phyloP scores from a whole-genome alignment of 2,329 filamentous ascomycete genomes.

The Bipolaris cookei region DNA sequence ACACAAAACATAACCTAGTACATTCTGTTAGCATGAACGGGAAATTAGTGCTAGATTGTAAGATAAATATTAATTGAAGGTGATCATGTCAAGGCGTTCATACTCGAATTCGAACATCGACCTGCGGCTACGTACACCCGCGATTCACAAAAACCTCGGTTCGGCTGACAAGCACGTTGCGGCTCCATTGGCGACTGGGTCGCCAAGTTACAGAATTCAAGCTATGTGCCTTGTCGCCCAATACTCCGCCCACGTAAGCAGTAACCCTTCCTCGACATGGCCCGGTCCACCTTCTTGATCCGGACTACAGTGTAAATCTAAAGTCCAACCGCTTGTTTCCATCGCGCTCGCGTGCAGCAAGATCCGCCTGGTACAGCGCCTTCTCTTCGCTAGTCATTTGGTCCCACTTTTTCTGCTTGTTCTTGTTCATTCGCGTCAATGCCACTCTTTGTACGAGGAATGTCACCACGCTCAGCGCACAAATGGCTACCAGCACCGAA shows the following conservation, averaged over 20 bases:
- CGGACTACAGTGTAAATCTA: conserved; percentile 40
- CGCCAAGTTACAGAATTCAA: not conserved
- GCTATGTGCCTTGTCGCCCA: not conserved
- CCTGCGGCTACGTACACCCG: not conserved
- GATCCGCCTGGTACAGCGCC: conserved; percentile 56
- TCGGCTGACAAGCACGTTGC: not conserved
- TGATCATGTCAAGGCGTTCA: not conserved
- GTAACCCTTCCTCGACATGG: not conserved
- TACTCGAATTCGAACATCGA: not conserved
- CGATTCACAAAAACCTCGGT: not conserved
- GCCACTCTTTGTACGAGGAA: conserved; percentile 60
- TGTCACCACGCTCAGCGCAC: conserved; percentile 55
- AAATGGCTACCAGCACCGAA: conserved; percentile 57
- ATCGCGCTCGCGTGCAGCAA: conserved; percentile 34
- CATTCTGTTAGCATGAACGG: not conserved
- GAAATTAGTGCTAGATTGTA: not conserved
- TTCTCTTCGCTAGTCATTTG: conserved; percentile 58
- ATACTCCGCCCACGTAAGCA: not conserved
- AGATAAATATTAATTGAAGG: not conserved
- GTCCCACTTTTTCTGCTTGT: conserved; percentile 57
- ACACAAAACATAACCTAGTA: not conserved
- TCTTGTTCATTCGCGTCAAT: conserved; percentile 32
- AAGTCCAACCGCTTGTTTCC: conserved; percentile 52
- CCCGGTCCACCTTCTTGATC: conserved; percentile 1
- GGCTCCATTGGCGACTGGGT: not conserved